These are phyloP conservation scores for Trichophyton schoenleinii DNA, from an alignment of 2,329 filamentous ascomycete genomes.

Conservation along the genomic window DNA sequence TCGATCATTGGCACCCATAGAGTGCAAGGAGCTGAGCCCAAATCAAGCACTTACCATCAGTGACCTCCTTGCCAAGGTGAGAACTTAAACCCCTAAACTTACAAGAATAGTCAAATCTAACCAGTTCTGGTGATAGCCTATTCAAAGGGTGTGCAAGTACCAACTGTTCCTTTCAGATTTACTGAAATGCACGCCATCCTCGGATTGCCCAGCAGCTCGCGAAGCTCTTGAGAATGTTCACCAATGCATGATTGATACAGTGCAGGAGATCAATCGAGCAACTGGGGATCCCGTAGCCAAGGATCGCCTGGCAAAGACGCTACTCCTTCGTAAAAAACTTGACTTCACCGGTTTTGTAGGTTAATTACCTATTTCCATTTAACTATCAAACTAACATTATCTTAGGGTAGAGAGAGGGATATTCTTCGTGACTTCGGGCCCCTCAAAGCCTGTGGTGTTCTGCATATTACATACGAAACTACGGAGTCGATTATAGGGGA, in stretches of 20 bases:
- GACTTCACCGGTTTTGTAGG: slow-evolving; percentile 58
- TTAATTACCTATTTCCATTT: slow-evolving; percentile 5
- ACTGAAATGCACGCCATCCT: slow-evolving; percentile 67
- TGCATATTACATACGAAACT: slow-evolving; percentile 73
- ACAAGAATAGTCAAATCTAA: background rate
- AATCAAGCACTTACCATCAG: slow-evolving; percentile 70
- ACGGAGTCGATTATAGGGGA: slow-evolving; percentile 55
- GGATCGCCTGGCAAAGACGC: slow-evolving; percentile 63
- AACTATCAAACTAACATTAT: background rate
- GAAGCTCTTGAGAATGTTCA: slow-evolving; percentile 65
- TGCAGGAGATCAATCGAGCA: slow-evolving; percentile 70
- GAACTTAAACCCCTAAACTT: slow-evolving; percentile 5
- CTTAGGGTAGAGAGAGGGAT: slow-evolving; percentile 23
- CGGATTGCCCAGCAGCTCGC: slow-evolving; percentile 73
- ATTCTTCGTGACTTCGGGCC: slow-evolving; percentile 71
- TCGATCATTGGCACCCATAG: slow-evolving; percentile 58
- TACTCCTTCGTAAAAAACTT: slow-evolving; percentile 71
- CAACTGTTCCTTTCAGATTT: slow-evolving; percentile 76
- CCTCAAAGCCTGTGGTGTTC: slow-evolving; percentile 65
- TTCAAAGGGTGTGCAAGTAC: slow-evolving; percentile 85
- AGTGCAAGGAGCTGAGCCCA: slow-evolving; percentile 47
- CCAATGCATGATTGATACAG: slow-evolving; percentile 58
- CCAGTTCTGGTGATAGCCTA: slow-evolving; percentile 47
- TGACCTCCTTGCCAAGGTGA: slow-evolving; percentile 81
- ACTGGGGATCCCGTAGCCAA: slow-evolving; percentile 62